phyloP scores from a whole-genome alignment of 139 green algal species.

The Gonium pectorale region DNA sequence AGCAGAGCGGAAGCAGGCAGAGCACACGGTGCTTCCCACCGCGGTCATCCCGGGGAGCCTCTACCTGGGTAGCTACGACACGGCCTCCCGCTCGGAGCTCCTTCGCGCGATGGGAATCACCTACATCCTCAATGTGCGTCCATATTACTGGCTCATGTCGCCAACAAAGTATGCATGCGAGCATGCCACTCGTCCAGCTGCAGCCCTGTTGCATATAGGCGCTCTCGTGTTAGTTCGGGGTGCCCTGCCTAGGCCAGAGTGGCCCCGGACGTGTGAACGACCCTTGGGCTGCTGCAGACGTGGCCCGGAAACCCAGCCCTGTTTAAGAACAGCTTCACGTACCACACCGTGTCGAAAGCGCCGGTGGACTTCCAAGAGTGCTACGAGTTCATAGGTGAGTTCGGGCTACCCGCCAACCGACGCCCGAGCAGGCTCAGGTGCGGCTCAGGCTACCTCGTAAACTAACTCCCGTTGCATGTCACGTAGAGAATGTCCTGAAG shows the following conservation, averaged over 20 bases:
- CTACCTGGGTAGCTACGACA: constrained; percentile 93
- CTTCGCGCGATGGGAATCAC: constrained; percentile 86
- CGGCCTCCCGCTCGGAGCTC: constrained; percentile 86
- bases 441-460: too few species aligned
- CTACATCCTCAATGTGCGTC: constrained; percentile 92
- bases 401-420: too few species aligned
- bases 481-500: constrained; percentile 53
- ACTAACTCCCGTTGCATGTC: too few species aligned
- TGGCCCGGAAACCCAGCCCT: constrained; percentile 85
- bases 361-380: constrained; percentile 83
- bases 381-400: constrained; percentile 78
- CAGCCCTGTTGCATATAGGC: too few species aligned
- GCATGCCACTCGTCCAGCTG: too few species aligned
- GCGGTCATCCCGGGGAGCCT: constrained; percentile 86
- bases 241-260: too few species aligned
- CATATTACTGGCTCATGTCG: too few species aligned
- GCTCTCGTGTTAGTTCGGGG: too few species aligned
- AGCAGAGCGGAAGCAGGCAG: constrained; percentile 35
- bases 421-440: too few species aligned
- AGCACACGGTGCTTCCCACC: constrained; percentile 76
- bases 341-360: constrained; percentile 73
- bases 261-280: too few species aligned
- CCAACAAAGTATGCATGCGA: too few species aligned
- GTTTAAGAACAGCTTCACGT: constrained; percentile 94
- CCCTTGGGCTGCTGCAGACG: too few species aligned